phyloP scores from a whole-genome alignment of 108 stramenopile species.

The Nitzschia sp. region DNA sequence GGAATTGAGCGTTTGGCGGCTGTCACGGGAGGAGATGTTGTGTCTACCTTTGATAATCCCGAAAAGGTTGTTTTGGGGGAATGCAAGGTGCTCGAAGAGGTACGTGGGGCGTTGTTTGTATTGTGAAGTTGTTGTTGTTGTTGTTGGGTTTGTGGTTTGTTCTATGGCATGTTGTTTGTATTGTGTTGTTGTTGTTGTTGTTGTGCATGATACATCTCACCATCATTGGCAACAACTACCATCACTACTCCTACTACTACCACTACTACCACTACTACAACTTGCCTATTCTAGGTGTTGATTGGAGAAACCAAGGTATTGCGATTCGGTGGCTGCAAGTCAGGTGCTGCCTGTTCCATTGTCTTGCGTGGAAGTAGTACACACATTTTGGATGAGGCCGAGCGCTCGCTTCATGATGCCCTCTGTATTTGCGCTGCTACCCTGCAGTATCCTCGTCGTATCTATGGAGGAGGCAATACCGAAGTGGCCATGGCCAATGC shows the following conservation, averaged over 20 bases:
- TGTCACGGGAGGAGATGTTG: slow-evolving; percentile 96
- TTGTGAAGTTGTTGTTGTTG: too few relatives aligned
- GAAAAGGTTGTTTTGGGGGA: slow-evolving; percentile 93
- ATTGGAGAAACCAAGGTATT: slow-evolving; percentile 98
- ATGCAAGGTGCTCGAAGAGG: slow-evolving; percentile 88
- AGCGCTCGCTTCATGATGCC: slow-evolving; percentile 97
- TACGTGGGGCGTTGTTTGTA: slow-evolving; percentile 24
- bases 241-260: neutral
- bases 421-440: slow-evolving; percentile 93
- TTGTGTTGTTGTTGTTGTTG: too few relatives aligned
- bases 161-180: too few relatives aligned
- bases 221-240: neutral
- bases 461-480: slow-evolving; percentile 96
- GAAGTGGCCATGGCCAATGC: slow-evolving; percentile 93
- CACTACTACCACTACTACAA: neutral
- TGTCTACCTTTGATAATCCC: slow-evolving; percentile 96
- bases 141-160: too few relatives aligned
- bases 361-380: slow-evolving; percentile 95
- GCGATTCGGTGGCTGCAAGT: slow-evolving; percentile 91
- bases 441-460: slow-evolving; percentile 91
- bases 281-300: slow-evolving; percentile 75
- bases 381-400: slow-evolving; percentile 97
- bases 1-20: slow-evolving; percentile 97
- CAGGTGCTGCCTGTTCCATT: slow-evolving; percentile 96
- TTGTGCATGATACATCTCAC: neutral